Conservation (phyloP, 805 yeast species). For the Zygoascus tannicola region DNA sequence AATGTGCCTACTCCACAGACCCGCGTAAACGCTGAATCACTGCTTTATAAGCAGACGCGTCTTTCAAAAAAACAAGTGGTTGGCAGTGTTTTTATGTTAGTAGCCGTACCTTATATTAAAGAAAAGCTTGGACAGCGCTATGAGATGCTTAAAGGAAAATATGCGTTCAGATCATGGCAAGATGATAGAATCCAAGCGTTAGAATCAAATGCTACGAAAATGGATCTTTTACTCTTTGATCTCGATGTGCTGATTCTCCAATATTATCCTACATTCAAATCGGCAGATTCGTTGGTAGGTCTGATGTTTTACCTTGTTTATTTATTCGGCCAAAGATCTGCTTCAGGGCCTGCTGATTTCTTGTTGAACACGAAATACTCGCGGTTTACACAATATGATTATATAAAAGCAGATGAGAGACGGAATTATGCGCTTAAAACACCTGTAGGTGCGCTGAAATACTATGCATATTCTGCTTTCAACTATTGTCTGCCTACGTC, state of each 20-base stretch:
- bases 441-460: constrained; percentile 22
- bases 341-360: constrained; percentile 54
- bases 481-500: constrained; percentile 62
- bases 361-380: constrained; percentile 57
- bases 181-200: constrained; percentile 16
- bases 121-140: constrained; percentile 59
- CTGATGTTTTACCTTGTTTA: constrained; percentile 53
- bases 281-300: constrained; percentile 39
- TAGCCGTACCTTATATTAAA: constrained; percentile 57
- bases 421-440: constrained; percentile 22
- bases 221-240: constrained; percentile 23
- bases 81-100: constrained; percentile 42
- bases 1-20: constrained; percentile 21
- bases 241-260: constrained; percentile 37
- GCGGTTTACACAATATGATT: constrained; percentile 37
- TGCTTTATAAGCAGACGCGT: constrained; percentile 43
- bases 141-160: constrained; percentile 54
- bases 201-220: background rate
- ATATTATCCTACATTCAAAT: constrained; percentile 51
- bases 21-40: constrained; percentile 24
- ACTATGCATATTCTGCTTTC: constrained; percentile 17
- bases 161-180: constrained; percentile 39
- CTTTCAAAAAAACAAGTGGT: constrained; percentile 45
- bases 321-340: constrained; percentile 54
- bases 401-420: constrained; percentile 9